Evolutionary conservation across 140 eudicot genomes (phyloP).

Genomic region (Stevia rebaudiana): DNA sequence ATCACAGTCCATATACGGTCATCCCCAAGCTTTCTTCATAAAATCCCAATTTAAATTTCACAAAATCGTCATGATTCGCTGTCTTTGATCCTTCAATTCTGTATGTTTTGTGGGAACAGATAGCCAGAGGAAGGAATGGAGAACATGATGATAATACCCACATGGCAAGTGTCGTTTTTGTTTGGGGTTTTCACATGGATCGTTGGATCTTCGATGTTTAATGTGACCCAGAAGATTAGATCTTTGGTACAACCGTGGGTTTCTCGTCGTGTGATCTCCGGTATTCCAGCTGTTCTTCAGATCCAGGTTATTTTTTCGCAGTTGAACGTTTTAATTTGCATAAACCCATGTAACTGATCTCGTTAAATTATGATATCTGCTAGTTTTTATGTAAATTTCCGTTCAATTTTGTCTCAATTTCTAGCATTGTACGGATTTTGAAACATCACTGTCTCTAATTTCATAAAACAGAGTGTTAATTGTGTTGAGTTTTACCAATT

Average conservation of each 20-base stretch:
- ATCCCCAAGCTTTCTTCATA: slow-evolving; percentile 21
- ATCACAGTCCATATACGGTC: slow-evolving; percentile 21
- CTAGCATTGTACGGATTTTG: slow-evolving; percentile 13
- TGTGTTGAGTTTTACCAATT: not conserved
- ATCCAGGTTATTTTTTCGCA: slow-evolving; percentile 57
- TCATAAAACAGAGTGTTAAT: not conserved
- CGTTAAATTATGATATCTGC: not conserved
- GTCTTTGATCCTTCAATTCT: slow-evolving; percentile 6
- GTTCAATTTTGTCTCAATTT: not conserved
- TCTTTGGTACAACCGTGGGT: slow-evolving; percentile 74
- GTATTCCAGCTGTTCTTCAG: slow-evolving; percentile 49
- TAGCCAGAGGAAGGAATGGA: slow-evolving; percentile 34
- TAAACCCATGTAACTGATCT: slow-evolving; percentile 2
- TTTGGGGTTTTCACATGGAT: slow-evolving; percentile 64
- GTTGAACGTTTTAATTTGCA: slow-evolving; percentile 13
- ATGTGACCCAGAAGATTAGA: slow-evolving; percentile 57
- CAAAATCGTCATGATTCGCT: slow-evolving; percentile 7
- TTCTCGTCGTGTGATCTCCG: slow-evolving; percentile 34
- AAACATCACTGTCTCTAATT: not conserved
- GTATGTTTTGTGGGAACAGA: slow-evolving; percentile 1
- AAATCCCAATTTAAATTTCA: slow-evolving; percentile 17
- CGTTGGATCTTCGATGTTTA: slow-evolving; percentile 48
- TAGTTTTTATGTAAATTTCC: too few species aligned
- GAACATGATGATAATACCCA: slow-evolving; percentile 32
- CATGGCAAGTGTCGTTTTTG: slow-evolving; percentile 58